These are phyloP conservation scores for Ceratobasidium sp. DNA, from an alignment of 1,284 basidiomycete genomes.

Conservation along the genomic window DNA sequence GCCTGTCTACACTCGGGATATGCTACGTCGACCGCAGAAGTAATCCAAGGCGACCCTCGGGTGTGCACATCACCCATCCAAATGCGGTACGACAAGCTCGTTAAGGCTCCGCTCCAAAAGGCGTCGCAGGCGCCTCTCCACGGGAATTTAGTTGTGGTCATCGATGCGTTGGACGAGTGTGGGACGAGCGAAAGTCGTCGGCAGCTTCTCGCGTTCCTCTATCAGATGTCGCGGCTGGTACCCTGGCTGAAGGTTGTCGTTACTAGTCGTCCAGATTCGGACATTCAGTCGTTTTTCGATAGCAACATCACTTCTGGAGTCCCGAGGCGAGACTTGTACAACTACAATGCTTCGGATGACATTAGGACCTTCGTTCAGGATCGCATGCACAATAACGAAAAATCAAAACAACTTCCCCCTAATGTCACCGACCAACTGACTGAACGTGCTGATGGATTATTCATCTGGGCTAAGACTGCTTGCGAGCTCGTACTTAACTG, in stretches of 20 bases:
- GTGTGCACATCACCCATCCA: background rate
- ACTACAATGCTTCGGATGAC: background rate
- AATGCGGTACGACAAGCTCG: background rate
- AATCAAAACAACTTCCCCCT: background rate
- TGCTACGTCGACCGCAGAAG: background rate
- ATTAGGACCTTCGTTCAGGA: background rate
- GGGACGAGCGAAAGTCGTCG: background rate
- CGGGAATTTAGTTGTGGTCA: conserved; percentile 13
- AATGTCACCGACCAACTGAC: background rate
- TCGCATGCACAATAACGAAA: background rate
- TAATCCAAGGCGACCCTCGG: background rate
- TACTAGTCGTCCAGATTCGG: conserved; percentile 36
- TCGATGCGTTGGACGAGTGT: conserved; percentile 42
- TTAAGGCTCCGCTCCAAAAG: background rate
- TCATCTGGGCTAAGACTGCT: conserved; percentile 40
- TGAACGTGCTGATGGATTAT: conserved; percentile 18
- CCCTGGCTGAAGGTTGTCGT: conserved; percentile 21
- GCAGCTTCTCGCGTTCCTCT: background rate
- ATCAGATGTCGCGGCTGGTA: background rate
- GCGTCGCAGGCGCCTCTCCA: background rate
- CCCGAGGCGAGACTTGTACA: background rate
- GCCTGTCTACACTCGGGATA: background rate
- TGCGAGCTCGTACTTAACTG: background rate
- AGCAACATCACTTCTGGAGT: background rate
- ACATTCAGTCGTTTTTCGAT: background rate